Percentiles rank a stretch among this genome's conserved stretches.
Evolutionary conservation across 176 grass and related monocot genomes (phyloP).

Genomic region (Ampelocalamus luodianensis): DNA sequence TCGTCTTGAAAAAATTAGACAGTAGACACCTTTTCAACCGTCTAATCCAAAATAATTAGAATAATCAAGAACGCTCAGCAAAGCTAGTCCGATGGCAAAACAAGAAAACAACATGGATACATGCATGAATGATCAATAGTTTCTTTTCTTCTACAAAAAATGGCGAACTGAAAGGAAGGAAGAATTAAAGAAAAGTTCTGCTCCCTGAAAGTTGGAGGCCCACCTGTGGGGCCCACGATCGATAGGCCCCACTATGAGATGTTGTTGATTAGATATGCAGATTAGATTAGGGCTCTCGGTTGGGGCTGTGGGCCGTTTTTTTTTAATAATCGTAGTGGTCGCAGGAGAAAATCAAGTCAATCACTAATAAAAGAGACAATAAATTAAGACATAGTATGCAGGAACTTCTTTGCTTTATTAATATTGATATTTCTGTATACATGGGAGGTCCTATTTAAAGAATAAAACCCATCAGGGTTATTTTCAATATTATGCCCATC

Average conservation of each 20-base stretch:
- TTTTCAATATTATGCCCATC: too few relatives aligned
- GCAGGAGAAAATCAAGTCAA: too few relatives aligned
- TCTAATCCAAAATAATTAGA: neutral
- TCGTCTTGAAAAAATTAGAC: neutral
- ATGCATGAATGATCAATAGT: neutral
- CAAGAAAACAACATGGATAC: neutral
- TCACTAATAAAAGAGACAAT: too few relatives aligned
- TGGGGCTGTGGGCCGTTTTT: too few relatives aligned
- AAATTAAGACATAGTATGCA: too few relatives aligned
- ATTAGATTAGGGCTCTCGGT: neutral
- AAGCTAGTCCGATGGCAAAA: neutral
- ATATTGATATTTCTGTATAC: too few relatives aligned
- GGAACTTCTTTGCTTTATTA: too few relatives aligned
- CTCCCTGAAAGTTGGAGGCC: neutral
- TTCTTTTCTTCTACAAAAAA: neutral
- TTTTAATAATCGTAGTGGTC: too few relatives aligned
- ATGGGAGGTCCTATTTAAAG: too few relatives aligned
- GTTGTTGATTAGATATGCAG: conserved; percentile 39
- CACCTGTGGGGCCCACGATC: neutral
- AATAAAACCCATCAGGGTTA: too few relatives aligned
- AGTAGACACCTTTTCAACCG: neutral
- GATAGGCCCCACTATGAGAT: neutral
- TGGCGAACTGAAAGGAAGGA: neutral
- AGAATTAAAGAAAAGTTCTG: neutral
- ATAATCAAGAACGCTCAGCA: neutral